A percentile compares a stretch with the other conserved stretches of the same genome.
Conservation (phyloP, 2,329 filamentous ascomycete genomes). For the Akanthomyces lecanii region DNA sequence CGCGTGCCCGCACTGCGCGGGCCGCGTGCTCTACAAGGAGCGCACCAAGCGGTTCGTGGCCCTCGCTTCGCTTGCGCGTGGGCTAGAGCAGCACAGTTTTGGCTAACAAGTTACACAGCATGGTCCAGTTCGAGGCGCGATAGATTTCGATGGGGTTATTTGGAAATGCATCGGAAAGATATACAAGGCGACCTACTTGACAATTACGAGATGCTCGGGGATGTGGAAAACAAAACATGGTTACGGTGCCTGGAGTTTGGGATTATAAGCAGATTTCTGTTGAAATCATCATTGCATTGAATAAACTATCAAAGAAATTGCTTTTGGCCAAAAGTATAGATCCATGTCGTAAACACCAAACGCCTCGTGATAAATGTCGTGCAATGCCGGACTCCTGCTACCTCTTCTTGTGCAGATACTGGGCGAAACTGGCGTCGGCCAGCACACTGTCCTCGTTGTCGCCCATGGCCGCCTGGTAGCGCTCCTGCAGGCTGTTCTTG, state of each 20-base stretch:
- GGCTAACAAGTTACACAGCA: conserved; percentile 51
- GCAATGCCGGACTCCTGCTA: conserved; percentile 16
- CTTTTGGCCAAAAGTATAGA: neutral
- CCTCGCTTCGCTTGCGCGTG: neutral
- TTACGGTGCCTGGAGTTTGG: conserved; percentile 11
- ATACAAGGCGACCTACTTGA: neutral
- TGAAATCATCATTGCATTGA: neutral
- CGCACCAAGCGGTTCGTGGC: conserved; percentile 76
- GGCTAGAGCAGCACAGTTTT: neutral
- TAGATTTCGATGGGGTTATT: conserved; percentile 33
- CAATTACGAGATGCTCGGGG: neutral
- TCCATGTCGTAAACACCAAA: conserved; percentile 20
- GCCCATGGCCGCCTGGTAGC: conserved; percentile 72
- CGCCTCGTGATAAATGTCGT: conserved; percentile 19
- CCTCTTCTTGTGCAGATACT: conserved; percentile 50
- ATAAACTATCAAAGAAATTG: neutral
- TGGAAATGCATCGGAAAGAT: neutral
- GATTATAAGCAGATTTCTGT: conserved; percentile 6
- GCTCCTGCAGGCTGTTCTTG: conserved; percentile 63
- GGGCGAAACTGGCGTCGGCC: conserved; percentile 58
- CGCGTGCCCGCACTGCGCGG: conserved; percentile 63
- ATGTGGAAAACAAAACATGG: neutral
- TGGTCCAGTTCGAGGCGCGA: conserved; percentile 98
- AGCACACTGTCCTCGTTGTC: conserved; percentile 50
- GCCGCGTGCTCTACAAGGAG: conserved; percentile 96